Evolutionary conservation across 805 yeast genomes (phyloP), one percentile per base, ranked within the genome.

Genomic region (Wickerhamomyces strasburgensis): DNA sequence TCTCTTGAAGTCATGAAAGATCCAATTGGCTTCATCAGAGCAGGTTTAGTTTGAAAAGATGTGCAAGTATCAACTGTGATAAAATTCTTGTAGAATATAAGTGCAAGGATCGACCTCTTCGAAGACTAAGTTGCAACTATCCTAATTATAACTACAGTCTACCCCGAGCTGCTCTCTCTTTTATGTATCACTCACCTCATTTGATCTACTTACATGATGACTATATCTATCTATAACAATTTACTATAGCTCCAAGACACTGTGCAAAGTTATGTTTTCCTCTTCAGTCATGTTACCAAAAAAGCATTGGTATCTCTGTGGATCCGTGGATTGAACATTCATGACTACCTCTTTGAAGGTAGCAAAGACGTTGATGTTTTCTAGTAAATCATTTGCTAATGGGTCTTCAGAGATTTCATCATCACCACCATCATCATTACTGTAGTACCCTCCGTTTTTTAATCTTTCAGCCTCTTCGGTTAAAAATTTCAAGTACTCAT

Each of bases 401-500:
- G 96, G 78, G 54, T 84, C 96, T 53, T 89, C 97, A 31, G 80
- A 78, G 31, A 84, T 69, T 7, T 84, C 93, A 33, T 83, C 93
- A 34, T 75, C 82, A 27, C 59, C 82, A 24, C 58, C 45, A 16
- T 39, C 82, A 26, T 60, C 65, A 14, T 58, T 62, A 31, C 47
- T 52, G 34, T 54, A 58, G 31, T 56, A 41, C 1, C 66, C 68
- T 4, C 60, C 49, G 14, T 59, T 52, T 29, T 60, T 57, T 34
- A 67, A 46, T 34, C 62, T 63, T 18, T 55, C 64, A 8, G 70
- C 61, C 42, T 74, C 75, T 17, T 62, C 56, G 14, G 66, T 64
- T 39, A 79, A 57, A 47, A 72, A 73, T 19, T 70, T 64, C 38
- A 73, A 56, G 44, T 73, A 75, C 29, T 72, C 73, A 34, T 68